A percentile compares a stretch with the other conserved stretches of the same genome.
These are phyloP conservation scores for Cryptosporidium andersoni DNA, from an alignment of 169 alveolate species.

Conservation along the genomic window DNA sequence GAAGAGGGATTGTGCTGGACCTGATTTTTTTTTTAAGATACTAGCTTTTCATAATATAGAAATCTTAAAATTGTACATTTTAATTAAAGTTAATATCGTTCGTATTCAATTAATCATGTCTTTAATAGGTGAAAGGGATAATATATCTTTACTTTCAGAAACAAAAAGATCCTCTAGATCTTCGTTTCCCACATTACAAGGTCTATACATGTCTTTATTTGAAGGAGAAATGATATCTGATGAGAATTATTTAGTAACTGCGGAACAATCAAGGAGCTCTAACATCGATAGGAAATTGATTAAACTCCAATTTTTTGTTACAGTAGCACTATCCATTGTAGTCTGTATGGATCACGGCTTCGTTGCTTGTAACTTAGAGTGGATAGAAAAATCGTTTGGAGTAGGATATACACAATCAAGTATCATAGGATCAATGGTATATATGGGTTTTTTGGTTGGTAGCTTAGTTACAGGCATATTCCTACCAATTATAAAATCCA, in stretches of 20 bases:
- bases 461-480: conserved; percentile 53
- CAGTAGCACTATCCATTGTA: conserved; percentile 22
- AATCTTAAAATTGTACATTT: no score
- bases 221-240: conserved; percentile 31
- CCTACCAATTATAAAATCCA: conserved; percentile 49
- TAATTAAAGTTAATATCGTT: no score
- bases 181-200: conserved; percentile 69
- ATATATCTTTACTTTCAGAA: conserved; percentile 7
- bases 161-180: conserved; percentile 66
- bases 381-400: conserved; percentile 52
- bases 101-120: background rate
- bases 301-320: conserved; percentile 1
- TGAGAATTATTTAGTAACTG: conserved; percentile 6
- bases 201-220: conserved; percentile 43
- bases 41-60: no score
- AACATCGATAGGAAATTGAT: conserved; percentile 20
- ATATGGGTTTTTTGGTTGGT: conserved; percentile 67
- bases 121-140: background rate
- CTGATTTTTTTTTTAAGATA: no score
- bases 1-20: no score
- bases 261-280: background rate
- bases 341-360: conserved; percentile 66
- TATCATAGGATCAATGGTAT: conserved; percentile 59
- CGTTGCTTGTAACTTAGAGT: conserved; percentile 51
- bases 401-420: conserved; percentile 68